Base-by-base conservation (phyloP, 2,329 filamentous ascomycete genomes). In the Atkinsonella texensis region DNA sequence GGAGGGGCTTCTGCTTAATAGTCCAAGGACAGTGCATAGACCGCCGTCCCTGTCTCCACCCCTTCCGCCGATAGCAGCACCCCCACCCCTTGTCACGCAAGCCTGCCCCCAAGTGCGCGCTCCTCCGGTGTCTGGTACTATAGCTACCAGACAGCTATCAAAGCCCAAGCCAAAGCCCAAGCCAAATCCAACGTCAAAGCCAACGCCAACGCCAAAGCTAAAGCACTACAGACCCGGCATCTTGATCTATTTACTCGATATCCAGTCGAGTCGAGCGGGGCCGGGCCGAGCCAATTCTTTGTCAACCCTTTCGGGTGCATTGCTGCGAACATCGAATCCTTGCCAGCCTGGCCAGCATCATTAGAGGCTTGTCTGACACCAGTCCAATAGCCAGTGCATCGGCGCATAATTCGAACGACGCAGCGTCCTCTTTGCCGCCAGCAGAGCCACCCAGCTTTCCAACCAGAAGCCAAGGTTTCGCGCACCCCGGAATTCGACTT, bases 381-480 rank as follows among this genome's bases (percentile, higher is more conserved):
- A 54, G 52, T 42, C 47, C 53, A 54, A 52, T 42, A 59, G 47
- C 56, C 55, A 58, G 49, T 50, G 50, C 54, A 52, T 55, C 56
- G 57, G 58, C 56, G 57, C 57, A 59, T 59, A 54, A 56, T 50
- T 51, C 54, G 56, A 57, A 56, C 55, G 28, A 50, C 54, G 35
- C 35, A 51, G 53, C 54, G 48, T 48, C 53, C 43, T 49, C 53
- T 53, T 59, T 59, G 56, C 57, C 57, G 57, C 58, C 57, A 55
- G 52, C 48, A 31, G 46, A 38, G 38, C 38, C 38, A 46, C 49
- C 52, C 54, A 20, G 49, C 41, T 49, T 48, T 49, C 52, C 49
- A 45, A 42, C 49, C 48, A 23, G 48, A 32, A 49, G 47, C 39
- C 38, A 28, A 13, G 38, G 28, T 8, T 32, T 41, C 28, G 39